Percentiles rank a stretch among this genome's conserved stretches.
Conservation (phyloP, 108 stramenopile species). For the Cyclotella choctawhatcheeana region DNA sequence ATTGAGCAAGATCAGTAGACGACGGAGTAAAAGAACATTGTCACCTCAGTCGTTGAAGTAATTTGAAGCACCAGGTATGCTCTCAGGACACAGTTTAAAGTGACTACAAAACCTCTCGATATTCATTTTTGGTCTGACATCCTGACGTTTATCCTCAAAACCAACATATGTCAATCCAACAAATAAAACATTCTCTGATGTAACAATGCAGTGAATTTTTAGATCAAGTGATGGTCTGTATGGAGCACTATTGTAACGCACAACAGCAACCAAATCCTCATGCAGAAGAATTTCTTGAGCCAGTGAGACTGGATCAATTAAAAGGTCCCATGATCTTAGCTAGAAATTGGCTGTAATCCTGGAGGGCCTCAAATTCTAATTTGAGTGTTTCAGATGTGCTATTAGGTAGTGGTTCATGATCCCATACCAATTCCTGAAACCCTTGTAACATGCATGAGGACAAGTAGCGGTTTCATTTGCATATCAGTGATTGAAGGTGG, state of each 20-base stretch:
- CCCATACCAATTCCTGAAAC: too few species aligned
- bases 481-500: too few species aligned
- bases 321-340: too few species aligned
- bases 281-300: neutral
- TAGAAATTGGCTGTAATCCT: too few species aligned
- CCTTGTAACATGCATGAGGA: too few species aligned
- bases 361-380: too few species aligned
- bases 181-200: conserved; percentile 1
- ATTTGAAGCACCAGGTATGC: neutral
- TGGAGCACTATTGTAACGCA: conserved; percentile 3
- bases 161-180: conserved; percentile 8
- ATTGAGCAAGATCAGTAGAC: neutral
- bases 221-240: conserved; percentile 2
- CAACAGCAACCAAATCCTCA: neutral
- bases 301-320: neutral
- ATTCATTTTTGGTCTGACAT: neutral
- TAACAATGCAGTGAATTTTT: neutral
- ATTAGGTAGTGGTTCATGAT: too few species aligned
- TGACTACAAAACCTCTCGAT: neutral
- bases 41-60: neutral
- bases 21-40: neutral
- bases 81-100: conserved; percentile 2
- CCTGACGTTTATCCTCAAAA: neutral
- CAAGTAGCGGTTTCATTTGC: too few species aligned
- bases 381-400: too few species aligned